These are phyloP conservation scores for Trichoderma oligosporum DNA, from an alignment of 2,329 filamentous ascomycete species.

Conservation along the genomic window DNA sequence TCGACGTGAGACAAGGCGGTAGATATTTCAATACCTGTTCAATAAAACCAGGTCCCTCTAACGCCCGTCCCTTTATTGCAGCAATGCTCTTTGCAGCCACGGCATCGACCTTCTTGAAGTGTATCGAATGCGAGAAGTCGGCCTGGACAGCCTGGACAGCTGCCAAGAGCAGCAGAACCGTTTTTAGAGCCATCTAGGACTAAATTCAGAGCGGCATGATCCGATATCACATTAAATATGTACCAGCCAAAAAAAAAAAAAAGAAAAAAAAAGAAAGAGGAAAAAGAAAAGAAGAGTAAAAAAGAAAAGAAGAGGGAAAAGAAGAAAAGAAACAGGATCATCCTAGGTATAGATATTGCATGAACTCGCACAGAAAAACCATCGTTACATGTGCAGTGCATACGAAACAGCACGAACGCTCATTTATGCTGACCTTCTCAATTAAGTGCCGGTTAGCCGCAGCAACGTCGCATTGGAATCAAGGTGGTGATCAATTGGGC, in stretches of 20 bases:
- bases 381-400: not conserved
- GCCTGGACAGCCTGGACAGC: slow-evolving; percentile 18
- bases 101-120: slow-evolving; percentile 19
- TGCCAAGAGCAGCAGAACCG: slow-evolving; percentile 11
- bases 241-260: not conserved
- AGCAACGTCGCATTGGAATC: not conserved
- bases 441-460: slow-evolving; percentile 2
- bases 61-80: slow-evolving; percentile 13
- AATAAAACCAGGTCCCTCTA: not conserved
- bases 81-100: slow-evolving; percentile 16
- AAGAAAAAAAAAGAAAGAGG: too few relatives aligned
- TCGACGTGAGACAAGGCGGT: not conserved
- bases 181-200: slow-evolving; percentile 19
- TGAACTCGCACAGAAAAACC: not conserved
- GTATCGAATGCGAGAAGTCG: slow-evolving; percentile 21
- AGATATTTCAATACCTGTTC: slow-evolving; percentile 16
- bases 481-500: not conserved
- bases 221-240: not conserved
- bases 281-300: too few relatives aligned
- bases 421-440: slow-evolving; percentile 9
- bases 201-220: not conserved
- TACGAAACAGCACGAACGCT: not conserved
- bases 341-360: not conserved
- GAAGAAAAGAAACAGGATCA: not conserved
- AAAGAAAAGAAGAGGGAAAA: too few relatives aligned